Evolutionary conservation across 495 filamentous ascomycete species (phyloP).

Genomic region (Aspergillus incahuasiensis): DNA sequence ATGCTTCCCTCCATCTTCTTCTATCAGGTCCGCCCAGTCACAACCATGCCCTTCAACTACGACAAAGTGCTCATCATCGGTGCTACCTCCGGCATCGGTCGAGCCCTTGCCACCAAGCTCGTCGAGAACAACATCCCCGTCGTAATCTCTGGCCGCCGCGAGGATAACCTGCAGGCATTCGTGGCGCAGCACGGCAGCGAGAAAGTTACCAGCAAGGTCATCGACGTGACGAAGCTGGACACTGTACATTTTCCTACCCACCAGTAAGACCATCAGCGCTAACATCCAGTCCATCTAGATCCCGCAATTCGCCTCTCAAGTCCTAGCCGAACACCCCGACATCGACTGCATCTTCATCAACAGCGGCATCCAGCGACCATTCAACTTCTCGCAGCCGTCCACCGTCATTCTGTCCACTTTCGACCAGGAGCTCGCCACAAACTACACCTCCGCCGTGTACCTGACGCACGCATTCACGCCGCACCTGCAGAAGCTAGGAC

Average conservation of each 20-base stretch:
- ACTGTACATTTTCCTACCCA: slow-evolving; percentile 40
- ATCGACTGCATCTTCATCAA: slow-evolving; percentile 42
- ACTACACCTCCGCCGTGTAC: slow-evolving; percentile 61
- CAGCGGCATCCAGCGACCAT: slow-evolving; percentile 42
- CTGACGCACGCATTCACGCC: slow-evolving; percentile 61
- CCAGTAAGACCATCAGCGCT: too few relatives aligned
- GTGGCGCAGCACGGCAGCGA: slow-evolving; percentile 53
- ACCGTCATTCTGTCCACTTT: slow-evolving; percentile 53
- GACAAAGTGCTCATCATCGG: slow-evolving; percentile 67
- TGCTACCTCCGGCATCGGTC: slow-evolving; percentile 68
- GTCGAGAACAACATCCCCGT: slow-evolving; percentile 56
- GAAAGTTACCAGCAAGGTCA: slow-evolving; percentile 47
- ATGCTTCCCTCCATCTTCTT: too few relatives aligned
- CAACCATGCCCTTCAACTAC: slow-evolving; percentile 32
- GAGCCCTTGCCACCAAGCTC: slow-evolving; percentile 58
- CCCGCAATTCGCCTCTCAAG: slow-evolving; percentile 23
- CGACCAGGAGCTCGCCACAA: slow-evolving; percentile 57
- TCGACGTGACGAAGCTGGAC: slow-evolving; percentile 61
- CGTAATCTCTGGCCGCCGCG: slow-evolving; percentile 59
- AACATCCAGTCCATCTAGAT: too few relatives aligned
- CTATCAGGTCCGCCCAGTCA: too few relatives aligned
- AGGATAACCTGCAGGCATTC: slow-evolving; percentile 61
- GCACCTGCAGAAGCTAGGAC: slow-evolving; percentile 47
- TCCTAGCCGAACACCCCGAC: slow-evolving; percentile 53
- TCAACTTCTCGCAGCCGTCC: slow-evolving; percentile 49